These are phyloP conservation scores for Fusarium fujikuroi DNA, from an alignment of 2,329 filamentous ascomycete genomes.

Conservation along the genomic window DNA sequence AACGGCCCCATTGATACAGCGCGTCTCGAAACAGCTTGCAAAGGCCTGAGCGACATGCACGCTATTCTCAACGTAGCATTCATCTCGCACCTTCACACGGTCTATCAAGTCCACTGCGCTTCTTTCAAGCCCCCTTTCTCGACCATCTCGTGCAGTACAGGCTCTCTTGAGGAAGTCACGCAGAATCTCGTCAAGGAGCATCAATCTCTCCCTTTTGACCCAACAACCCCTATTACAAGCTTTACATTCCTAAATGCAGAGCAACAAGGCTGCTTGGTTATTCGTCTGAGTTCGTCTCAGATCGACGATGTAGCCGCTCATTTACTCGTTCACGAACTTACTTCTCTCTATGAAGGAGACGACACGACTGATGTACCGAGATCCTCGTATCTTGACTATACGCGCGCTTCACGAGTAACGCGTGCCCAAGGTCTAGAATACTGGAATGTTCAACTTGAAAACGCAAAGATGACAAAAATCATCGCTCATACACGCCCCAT, in stretches of 20 bases:
- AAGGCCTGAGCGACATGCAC: constrained; percentile 56
- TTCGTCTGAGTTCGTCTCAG: constrained; percentile 61
- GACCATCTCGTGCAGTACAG: constrained; percentile 54
- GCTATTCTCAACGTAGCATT: constrained; percentile 67
- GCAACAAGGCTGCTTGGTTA: constrained; percentile 58
- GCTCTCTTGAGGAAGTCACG: constrained; percentile 52
- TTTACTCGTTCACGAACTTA: constrained; percentile 60
- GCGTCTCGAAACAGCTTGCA: constrained; percentile 60
- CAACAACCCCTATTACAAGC: constrained; percentile 58
- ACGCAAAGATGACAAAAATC: constrained; percentile 59
- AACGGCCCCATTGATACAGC: constrained; percentile 55
- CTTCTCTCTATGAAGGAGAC: constrained; percentile 55
- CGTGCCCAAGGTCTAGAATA: constrained; percentile 55
- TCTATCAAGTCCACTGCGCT: constrained; percentile 61
- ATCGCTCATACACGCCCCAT: constrained; percentile 56
- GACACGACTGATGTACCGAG: constrained; percentile 46
- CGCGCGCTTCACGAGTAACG: constrained; percentile 54
- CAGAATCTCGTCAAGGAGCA: constrained; percentile 58
- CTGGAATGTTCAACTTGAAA: constrained; percentile 58
- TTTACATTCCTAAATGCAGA: constrained; percentile 62
- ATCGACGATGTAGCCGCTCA: constrained; percentile 60
- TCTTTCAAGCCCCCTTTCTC: constrained; percentile 57
- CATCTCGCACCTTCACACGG: constrained; percentile 55
- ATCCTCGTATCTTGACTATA: constrained; percentile 61
- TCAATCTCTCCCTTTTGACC: constrained; percentile 53